A percentile compares a stretch with the other conserved stretches of the same genome.
Evolutionary conservation across 2,329 filamentous ascomycete genomes (phyloP).

Genomic region (Paraphaeosphaeria sporulosa): DNA sequence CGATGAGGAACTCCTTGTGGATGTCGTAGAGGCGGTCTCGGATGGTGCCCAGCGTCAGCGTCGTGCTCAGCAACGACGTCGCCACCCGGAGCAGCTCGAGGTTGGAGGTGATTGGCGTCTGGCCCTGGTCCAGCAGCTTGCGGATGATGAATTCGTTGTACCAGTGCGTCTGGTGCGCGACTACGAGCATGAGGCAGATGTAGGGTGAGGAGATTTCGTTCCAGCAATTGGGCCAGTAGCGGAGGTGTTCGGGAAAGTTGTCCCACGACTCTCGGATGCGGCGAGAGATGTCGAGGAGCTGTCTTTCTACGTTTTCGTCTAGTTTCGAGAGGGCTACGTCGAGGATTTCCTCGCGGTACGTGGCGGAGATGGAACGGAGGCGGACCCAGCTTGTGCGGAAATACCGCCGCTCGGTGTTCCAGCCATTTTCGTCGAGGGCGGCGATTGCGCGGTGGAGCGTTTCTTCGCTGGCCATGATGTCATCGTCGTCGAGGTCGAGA

Average conservation of each 20-base stretch:
- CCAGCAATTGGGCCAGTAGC: conserved; percentile 42
- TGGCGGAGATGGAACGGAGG: conserved; percentile 32
- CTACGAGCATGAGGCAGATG: conserved; percentile 45
- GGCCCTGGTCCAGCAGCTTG: conserved; percentile 38
- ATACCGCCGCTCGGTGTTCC: conserved; percentile 50
- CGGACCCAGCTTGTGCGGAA: conserved; percentile 22
- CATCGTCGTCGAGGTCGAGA: conserved; percentile 40
- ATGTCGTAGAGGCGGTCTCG: conserved; percentile 43
- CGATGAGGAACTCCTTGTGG: conserved; percentile 39
- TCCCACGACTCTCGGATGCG: conserved; percentile 39
- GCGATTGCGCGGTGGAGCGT: conserved; percentile 26
- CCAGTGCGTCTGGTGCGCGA: conserved; percentile 42
- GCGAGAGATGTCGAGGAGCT: conserved; percentile 39
- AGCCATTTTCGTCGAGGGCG: conserved; percentile 35
- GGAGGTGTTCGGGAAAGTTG: conserved; percentile 36
- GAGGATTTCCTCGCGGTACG: conserved; percentile 44
- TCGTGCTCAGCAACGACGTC: conserved; percentile 37
- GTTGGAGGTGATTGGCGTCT: conserved; percentile 31
- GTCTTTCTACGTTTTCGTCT: conserved; percentile 26
- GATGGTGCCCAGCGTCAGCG: conserved; percentile 35
- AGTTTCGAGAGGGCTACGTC: conserved; percentile 36
- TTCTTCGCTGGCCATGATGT: conserved; percentile 30
- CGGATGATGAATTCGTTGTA: conserved; percentile 49
- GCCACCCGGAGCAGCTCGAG: conserved; percentile 33
- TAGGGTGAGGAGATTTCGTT: conserved; percentile 31